Conservation (phyloP, 352 stramenopile genomes). For the Globisporangium splendens region DNA sequence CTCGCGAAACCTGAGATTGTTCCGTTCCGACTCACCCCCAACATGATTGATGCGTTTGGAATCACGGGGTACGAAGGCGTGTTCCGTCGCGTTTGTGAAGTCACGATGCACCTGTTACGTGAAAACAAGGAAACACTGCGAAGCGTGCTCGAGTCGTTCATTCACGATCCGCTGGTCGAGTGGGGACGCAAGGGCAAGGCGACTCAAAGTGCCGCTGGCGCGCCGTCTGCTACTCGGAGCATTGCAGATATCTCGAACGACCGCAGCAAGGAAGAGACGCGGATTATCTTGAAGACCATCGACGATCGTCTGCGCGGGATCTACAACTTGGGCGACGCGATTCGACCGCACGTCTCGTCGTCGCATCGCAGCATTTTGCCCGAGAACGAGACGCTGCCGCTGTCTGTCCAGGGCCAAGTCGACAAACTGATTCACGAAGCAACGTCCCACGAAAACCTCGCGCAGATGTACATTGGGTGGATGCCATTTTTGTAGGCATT, state of each 20-base stretch:
- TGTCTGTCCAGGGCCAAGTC: slow-evolving; percentile 92
- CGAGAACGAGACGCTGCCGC: slow-evolving; percentile 83
- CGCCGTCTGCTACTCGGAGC: slow-evolving; percentile 17
- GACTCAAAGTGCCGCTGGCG: slow-evolving; percentile 27
- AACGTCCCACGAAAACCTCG: slow-evolving; percentile 89
- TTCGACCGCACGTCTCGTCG: slow-evolving; percentile 60
- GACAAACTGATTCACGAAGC: slow-evolving; percentile 93
- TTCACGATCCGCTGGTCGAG: slow-evolving; percentile 96
- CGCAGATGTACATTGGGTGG: slow-evolving; percentile 95
- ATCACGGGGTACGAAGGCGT: slow-evolving; percentile 95
- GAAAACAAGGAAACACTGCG: slow-evolving; percentile 97
- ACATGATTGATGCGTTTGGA: slow-evolving; percentile 99
- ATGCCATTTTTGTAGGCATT: slow-evolving; percentile 84
- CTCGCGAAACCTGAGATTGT: slow-evolving; percentile 97
- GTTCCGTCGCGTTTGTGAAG: slow-evolving; percentile 91
- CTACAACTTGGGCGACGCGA: slow-evolving; percentile 89
- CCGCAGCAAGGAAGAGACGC: slow-evolving; percentile 84
- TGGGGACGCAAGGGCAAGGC: slow-evolving; percentile 83
- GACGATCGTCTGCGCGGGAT: slow-evolving; percentile 90
- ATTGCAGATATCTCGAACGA: slow-evolving; percentile 58
- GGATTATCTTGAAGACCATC: slow-evolving; percentile 87
- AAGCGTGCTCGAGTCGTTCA: slow-evolving; percentile 99
- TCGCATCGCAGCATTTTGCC: slow-evolving; percentile 67
- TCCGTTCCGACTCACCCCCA: slow-evolving; percentile 99
- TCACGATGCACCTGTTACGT: slow-evolving; percentile 90